phyloP scores from a whole-genome alignment of 805 yeast species.

The Metschnikowia kunwiensis region DNA sequence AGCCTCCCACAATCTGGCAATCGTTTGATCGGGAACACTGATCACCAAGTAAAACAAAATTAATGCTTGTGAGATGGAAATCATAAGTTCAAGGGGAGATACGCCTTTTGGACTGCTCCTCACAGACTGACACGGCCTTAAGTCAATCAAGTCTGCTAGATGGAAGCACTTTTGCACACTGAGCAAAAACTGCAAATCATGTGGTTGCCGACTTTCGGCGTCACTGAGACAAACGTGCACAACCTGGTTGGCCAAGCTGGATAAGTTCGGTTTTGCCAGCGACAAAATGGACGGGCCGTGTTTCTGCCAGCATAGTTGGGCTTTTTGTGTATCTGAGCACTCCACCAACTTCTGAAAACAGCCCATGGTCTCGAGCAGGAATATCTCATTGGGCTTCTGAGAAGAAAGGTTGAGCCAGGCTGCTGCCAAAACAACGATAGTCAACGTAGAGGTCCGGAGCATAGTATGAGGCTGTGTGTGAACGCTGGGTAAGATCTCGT shows the following conservation, averaged over 20 bases:
- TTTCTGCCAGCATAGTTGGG: slow-evolving; percentile 6
- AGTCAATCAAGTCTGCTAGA: slow-evolving; percentile 7
- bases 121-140: no score
- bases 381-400: not conserved
- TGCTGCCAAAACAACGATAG: no score
- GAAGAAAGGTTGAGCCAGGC: not conserved
- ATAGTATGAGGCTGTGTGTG: no score
- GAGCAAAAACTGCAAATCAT: slow-evolving; percentile 10
- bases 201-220: slow-evolving; percentile 4
- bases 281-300: slow-evolving; percentile 3
- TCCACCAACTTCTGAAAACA: slow-evolving; percentile 9
- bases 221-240: slow-evolving; percentile 9
- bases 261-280: slow-evolving; percentile 5
- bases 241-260: slow-evolving; percentile 7
- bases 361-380: slow-evolving; percentile 8
- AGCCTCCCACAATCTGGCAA: slow-evolving; percentile 1
- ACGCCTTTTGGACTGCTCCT: no score
- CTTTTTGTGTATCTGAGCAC: slow-evolving; percentile 11
- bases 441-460: no score
- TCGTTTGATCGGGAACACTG: not conserved
- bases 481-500: no score
- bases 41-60: slow-evolving; percentile 5
- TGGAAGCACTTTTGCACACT: slow-evolving; percentile 14
- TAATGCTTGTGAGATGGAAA: slow-evolving; percentile 1
- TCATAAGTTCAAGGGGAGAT: no score